A percentile compares a stretch with the other conserved stretches of the same genome.
phyloP scores from a whole-genome alignment of 202 grass and related monocot genomes.

The Eragrostis tef region DNA sequence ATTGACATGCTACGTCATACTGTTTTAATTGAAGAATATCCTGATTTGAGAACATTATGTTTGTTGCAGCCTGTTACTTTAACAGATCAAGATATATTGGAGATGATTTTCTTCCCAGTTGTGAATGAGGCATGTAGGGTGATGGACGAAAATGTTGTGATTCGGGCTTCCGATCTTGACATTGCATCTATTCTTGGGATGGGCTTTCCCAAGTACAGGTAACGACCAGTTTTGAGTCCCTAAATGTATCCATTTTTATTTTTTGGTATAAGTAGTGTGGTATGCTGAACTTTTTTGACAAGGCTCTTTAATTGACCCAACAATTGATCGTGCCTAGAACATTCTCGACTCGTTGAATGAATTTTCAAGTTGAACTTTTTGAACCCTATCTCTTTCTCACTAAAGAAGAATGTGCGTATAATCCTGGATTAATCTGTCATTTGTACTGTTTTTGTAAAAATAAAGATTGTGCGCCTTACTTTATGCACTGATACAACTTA shows the following conservation, averaged over 20 bases:
- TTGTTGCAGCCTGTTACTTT: slow-evolving; percentile 75
- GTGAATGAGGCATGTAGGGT: slow-evolving; percentile 96
- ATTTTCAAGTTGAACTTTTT: background rate
- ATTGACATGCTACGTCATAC: background rate
- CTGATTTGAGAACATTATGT: slow-evolving; percentile 35
- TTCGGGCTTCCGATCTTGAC: slow-evolving; percentile 87
- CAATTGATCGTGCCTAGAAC: no score
- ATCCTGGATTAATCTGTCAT: no score
- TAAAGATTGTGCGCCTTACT: slow-evolving; percentile 18
- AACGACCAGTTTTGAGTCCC: slow-evolving; percentile 24
- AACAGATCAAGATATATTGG: slow-evolving; percentile 82
- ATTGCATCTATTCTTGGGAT: slow-evolving; percentile 97
- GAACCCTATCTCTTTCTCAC: background rate
- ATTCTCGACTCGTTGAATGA: background rate
- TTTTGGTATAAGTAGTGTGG: no score
- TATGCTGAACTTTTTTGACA: no score
- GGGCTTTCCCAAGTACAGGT: slow-evolving; percentile 99
- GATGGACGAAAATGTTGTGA: slow-evolving; percentile 91
- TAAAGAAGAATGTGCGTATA: background rate
- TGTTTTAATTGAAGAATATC: slow-evolving; percentile 2
- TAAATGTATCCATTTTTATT: slow-evolving; percentile 19
- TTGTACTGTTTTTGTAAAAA: no score
- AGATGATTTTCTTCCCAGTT: slow-evolving; percentile 98
- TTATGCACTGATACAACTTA: no score
- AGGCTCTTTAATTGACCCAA: no score